These are phyloP conservation scores for Pseudogymnoascus verrucosus DNA, from an alignment of 2,329 filamentous ascomycete genomes.

Conservation along the genomic window DNA sequence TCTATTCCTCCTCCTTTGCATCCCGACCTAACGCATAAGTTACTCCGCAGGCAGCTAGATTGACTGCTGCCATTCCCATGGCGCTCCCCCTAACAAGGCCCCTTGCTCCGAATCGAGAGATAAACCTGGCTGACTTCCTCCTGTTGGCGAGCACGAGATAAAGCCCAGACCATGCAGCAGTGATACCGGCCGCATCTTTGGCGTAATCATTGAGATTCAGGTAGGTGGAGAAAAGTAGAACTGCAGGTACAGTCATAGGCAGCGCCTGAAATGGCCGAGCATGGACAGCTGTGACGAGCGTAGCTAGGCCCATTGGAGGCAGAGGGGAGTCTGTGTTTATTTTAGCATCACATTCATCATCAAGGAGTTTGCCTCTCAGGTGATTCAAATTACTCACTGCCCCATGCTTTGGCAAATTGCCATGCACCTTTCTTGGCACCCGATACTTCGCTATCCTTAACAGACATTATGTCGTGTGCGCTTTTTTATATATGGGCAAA, in stretches of 20 bases:
- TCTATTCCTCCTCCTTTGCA: slow-evolving; percentile 22
- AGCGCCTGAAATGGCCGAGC: slow-evolving; percentile 56
- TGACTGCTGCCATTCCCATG: slow-evolving; percentile 41
- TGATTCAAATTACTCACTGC: slow-evolving; percentile 34
- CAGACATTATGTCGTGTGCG: slow-evolving; percentile 17
- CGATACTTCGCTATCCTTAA: slow-evolving; percentile 17
- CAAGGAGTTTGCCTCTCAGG: neutral
- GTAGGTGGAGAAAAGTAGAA: slow-evolving; percentile 58
- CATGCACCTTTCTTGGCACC: slow-evolving; percentile 33
- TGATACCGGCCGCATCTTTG: slow-evolving; percentile 55
- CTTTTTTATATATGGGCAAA: slow-evolving; percentile 6
- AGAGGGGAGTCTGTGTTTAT: slow-evolving; percentile 49
- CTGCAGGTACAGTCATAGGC: slow-evolving; percentile 59
- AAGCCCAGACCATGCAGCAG: slow-evolving; percentile 55
- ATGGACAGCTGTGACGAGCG: slow-evolving; percentile 58
- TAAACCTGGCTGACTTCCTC: slow-evolving; percentile 38
- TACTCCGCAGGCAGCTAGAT: slow-evolving; percentile 42
- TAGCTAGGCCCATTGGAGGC: slow-evolving; percentile 56
- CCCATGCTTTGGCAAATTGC: slow-evolving; percentile 41
- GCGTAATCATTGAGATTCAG: slow-evolving; percentile 55
- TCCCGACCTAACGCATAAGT: slow-evolving; percentile 43
- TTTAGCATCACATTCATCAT: slow-evolving; percentile 10
- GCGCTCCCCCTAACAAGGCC: slow-evolving; percentile 45
- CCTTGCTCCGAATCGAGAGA: slow-evolving; percentile 40
- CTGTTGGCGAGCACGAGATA: slow-evolving; percentile 56